These are phyloP conservation scores for Paramecium octaurelia DNA, from an alignment of 73 alveolate genomes.

Conservation along the genomic window DNA sequence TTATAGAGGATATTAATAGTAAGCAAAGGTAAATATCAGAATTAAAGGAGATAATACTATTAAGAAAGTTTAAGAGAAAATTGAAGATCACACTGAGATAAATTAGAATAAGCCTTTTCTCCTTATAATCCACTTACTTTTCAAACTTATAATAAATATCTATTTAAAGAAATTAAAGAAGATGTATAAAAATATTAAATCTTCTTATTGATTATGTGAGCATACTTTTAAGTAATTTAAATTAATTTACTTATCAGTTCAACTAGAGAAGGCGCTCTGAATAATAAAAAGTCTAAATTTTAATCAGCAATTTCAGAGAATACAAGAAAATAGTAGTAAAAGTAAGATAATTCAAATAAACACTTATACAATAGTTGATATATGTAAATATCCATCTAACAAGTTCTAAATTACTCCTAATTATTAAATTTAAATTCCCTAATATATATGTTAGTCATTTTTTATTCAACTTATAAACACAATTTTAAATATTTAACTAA, in stretches of 20 bases:
- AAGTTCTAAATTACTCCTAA: background rate
- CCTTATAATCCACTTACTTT: background rate
- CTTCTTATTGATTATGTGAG: background rate
- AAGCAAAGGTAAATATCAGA: background rate
- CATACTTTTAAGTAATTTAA: background rate
- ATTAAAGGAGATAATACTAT: background rate
- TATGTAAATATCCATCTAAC: too few species aligned
- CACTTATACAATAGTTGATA: background rate
- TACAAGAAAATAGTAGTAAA: background rate
- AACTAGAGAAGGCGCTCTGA: background rate
- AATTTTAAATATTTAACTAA: too few species aligned
- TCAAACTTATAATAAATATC: background rate
- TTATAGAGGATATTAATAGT: background rate
- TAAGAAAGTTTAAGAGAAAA: background rate
- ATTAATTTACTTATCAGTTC: background rate
- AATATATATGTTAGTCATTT: background rate
- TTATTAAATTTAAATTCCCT: too few species aligned
- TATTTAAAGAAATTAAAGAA: background rate
- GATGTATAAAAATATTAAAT: background rate
- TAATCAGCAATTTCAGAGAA: background rate
- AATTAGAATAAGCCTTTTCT: background rate
- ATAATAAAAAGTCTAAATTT: background rate
- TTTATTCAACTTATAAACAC: too few species aligned
- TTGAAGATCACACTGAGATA: background rate
- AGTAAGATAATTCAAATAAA: background rate